phyloP scores from a whole-genome alignment of 352 stramenopile species.

The Globisporangium camurandrum region DNA sequence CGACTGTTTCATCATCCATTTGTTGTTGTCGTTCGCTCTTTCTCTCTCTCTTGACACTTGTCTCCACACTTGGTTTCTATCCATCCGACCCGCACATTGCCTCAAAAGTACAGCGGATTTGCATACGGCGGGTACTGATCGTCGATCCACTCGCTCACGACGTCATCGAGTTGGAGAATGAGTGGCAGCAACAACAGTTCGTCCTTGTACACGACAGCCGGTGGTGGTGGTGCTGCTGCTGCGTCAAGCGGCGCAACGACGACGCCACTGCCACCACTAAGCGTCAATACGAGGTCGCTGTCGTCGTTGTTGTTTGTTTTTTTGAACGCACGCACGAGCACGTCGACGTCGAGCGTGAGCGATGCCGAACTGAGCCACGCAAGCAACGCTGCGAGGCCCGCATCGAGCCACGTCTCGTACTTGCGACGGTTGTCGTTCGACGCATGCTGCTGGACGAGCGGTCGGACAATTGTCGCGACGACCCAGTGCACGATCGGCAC shows the following conservation, averaged over 20 bases:
- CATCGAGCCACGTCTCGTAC: constrained; percentile 51
- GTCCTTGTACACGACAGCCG: constrained; percentile 49
- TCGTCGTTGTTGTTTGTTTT: constrained; percentile 27
- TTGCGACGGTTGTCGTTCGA: too few relatives aligned
- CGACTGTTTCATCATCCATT: too few relatives aligned
- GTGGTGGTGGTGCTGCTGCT: too few relatives aligned
- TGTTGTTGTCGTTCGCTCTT: too few relatives aligned
- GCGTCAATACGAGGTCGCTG: constrained; percentile 48
- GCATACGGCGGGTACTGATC: constrained; percentile 59
- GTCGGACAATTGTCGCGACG: constrained; percentile 23
- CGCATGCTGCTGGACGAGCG: constrained; percentile 39
- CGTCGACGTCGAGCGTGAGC: constrained; percentile 48
- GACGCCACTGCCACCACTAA: too few relatives aligned
- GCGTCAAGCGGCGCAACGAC: constrained; percentile 44
- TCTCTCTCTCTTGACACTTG: too few relatives aligned
- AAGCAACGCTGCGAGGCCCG: constrained; percentile 27
- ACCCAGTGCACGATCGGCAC: constrained; percentile 39
- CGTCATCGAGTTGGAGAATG: constrained; percentile 58
- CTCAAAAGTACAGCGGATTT: constrained; percentile 61
- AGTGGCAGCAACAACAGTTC: constrained; percentile 48
- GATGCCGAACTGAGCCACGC: constrained; percentile 34
- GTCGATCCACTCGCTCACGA: constrained; percentile 73
- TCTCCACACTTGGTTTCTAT: too few relatives aligned
- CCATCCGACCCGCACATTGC: too few relatives aligned
- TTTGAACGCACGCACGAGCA: constrained; percentile 46